Conservation (phyloP, 805 yeast species). For the Metschnikowia borealis region DNA sequence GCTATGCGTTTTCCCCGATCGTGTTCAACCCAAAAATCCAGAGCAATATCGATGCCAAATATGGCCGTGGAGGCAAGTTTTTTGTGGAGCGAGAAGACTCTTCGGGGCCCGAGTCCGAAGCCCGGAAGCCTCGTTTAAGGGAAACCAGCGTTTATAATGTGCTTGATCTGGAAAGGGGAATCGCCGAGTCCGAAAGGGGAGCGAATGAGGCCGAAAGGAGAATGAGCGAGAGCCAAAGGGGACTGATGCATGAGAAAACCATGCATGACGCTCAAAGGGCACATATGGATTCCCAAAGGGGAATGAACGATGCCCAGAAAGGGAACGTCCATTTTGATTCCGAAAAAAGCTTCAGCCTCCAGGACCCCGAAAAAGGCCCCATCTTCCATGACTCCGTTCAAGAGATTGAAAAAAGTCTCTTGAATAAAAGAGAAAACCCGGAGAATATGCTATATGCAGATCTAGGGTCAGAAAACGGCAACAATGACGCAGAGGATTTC, state of each 20-base stretch:
- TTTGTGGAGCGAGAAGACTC: slow-evolving; percentile 48
- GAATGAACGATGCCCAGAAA: not conserved
- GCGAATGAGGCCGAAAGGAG: not conserved
- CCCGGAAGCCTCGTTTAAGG: slow-evolving; percentile 7
- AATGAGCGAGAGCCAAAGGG: no score
- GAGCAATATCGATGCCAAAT: slow-evolving; percentile 76
- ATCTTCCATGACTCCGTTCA: no score
- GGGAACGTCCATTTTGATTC: not conserved
- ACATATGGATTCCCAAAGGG: no score
- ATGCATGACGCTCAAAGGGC: no score
- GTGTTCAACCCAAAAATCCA: slow-evolving; percentile 77
- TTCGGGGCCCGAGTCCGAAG: slow-evolving; percentile 10
- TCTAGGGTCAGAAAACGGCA: not conserved
- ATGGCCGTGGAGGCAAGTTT: slow-evolving; percentile 86
- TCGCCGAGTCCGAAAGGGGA: not conserved
- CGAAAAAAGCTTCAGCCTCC: not conserved
- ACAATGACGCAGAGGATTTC: not conserved
- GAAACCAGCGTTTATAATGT: slow-evolving; percentile 12
- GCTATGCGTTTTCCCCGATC: slow-evolving; percentile 77
- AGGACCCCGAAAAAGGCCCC: no score
- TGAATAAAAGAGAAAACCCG: no score
- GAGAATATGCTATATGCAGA: no score
- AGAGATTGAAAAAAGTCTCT: no score
- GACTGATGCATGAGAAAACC: no score
- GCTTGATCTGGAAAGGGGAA: not conserved